Base-by-base conservation (phyloP, 306 rosid species). In the Lupinus albus region DNA sequence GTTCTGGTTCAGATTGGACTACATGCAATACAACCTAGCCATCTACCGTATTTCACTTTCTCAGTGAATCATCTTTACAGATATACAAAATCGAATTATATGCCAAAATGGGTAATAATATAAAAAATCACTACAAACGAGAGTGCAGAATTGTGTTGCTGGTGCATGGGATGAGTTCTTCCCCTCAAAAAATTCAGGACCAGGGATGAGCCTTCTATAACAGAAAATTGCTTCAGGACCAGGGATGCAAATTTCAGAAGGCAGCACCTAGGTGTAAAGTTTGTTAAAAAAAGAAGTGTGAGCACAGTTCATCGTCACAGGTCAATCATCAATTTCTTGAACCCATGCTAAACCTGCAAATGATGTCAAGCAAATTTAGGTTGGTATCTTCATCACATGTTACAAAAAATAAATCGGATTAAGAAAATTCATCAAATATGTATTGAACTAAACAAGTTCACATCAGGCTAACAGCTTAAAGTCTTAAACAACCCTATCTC, bases 341-440 rank as follows among this genome's bases (percentile, higher is more conserved):
- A 90, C 94, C 99, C 97, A 90, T 53, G 94, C 90, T 74, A 90
- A 79, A 80, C 80, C 99, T 93, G 99, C 30, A 13, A 78, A 62
- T 7, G n/a, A 20, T 41, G 36, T 21, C 50, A 14, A 41, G 30
- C 14, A 70, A 60, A 63, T 25, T 44, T 50, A 14, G 72, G 72
- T 63, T 78, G 61, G 62, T 38, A 56, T 67, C 75, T 18, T n/a
- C 12, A 62, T 57, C 7, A 44, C 10, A 11, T 39, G 58, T 30
- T 17, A 32, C 50, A 25, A 33, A 67, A 25, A 49, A 18, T 10
- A 33, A 59, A 32, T 16, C 12, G 73, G 56, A 58, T 54, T n/a
- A 73, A 56, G 42, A 55, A 51, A 8, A 17, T 11, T 18, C 17
- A 44, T 46, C 49, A 38, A 62, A 28, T 6, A 32, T 15, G 61